These are phyloP conservation scores for Garcia nutans DNA, from an alignment of 345 rosid species.

Conservation along the genomic window DNA sequence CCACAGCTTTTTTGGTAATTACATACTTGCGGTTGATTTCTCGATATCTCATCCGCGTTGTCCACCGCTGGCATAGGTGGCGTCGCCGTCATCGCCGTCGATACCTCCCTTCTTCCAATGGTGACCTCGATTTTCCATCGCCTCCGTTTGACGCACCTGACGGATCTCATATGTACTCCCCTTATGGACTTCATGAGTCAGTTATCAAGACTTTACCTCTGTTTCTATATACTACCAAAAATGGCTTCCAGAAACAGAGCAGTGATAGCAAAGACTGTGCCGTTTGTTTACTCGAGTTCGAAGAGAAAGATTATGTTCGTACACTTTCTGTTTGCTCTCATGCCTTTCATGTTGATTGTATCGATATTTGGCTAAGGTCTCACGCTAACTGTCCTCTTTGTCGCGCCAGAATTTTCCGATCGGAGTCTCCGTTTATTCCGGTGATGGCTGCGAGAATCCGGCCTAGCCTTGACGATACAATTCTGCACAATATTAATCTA, in stretches of 20 bases:
- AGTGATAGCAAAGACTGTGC: constrained; percentile 53
- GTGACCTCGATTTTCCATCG: constrained; percentile 56
- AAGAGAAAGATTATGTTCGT: constrained; percentile 73
- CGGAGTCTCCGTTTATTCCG: constrained; percentile 69
- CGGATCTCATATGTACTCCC: constrained; percentile 48
- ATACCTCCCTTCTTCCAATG: constrained; percentile 48
- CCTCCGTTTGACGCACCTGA: constrained; percentile 41
- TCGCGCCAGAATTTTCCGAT: constrained; percentile 65
- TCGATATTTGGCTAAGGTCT: constrained; percentile 83
- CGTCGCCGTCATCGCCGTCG: constrained; percentile 41
- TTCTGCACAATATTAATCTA: constrained; percentile 31
- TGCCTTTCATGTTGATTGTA: constrained; percentile 91
- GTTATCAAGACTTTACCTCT: constrained; percentile 81
- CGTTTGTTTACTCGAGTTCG: constrained; percentile 85
- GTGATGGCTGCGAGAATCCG: constrained; percentile 88
- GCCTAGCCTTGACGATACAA: constrained; percentile 66
- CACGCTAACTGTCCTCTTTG: constrained; percentile 94
- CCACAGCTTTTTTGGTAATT: constrained; percentile 68
- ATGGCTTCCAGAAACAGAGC: constrained; percentile 16
- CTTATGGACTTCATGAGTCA: constrained; percentile 81
- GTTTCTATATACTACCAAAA: constrained; percentile 48
- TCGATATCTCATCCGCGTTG: constrained; percentile 49
- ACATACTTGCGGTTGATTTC: constrained; percentile 83
- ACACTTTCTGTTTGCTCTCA: constrained; percentile 82
- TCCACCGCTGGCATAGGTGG: constrained; percentile 47